These are phyloP conservation scores for Kandelia obovata DNA, from an alignment of 345 rosid genomes.

Conservation along the genomic window DNA sequence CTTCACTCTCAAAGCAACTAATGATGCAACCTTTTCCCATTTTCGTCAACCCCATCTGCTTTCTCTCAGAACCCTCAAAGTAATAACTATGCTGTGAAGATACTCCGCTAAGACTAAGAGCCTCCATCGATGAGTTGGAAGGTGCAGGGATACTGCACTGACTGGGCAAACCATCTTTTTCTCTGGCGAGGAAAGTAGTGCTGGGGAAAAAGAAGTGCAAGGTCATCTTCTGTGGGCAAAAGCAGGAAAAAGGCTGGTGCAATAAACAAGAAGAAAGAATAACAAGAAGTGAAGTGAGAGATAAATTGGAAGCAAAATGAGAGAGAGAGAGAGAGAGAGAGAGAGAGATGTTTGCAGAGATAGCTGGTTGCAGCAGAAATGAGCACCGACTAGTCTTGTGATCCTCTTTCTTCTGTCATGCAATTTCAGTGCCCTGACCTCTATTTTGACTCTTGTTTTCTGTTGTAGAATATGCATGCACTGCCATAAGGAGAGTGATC, in stretches of 20 bases:
- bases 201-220: conserved; percentile 31
- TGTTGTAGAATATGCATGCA: not conserved
- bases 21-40: conserved; percentile 17
- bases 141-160: conserved; percentile 1
- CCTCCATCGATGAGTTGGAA: conserved; percentile 26
- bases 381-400: conserved; percentile 18
- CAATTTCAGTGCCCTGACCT: conserved; percentile 28
- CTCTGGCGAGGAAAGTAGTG: conserved; percentile 16
- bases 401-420: conserved; percentile 1
- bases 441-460: conserved; percentile 29
- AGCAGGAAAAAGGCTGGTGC: conserved; percentile 23
- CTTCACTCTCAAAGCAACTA: conserved; percentile 24
- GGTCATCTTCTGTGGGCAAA: conserved; percentile 24
- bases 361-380: conserved; percentile 26
- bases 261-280: conserved; percentile 12
- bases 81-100: conserved; percentile 3
- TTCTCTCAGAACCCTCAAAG: conserved; percentile 2
- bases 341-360: not conserved
- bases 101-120: conserved; percentile 4
- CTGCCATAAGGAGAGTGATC: conserved; percentile 11
- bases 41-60: conserved; percentile 22
- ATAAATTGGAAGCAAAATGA: not conserved
- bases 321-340: not conserved
- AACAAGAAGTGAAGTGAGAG: not conserved
- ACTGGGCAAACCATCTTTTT: conserved; percentile 16